Evolutionary conservation across 2,329 filamentous ascomycete genomes (phyloP).

Genomic region (Fusarium lateritium): DNA sequence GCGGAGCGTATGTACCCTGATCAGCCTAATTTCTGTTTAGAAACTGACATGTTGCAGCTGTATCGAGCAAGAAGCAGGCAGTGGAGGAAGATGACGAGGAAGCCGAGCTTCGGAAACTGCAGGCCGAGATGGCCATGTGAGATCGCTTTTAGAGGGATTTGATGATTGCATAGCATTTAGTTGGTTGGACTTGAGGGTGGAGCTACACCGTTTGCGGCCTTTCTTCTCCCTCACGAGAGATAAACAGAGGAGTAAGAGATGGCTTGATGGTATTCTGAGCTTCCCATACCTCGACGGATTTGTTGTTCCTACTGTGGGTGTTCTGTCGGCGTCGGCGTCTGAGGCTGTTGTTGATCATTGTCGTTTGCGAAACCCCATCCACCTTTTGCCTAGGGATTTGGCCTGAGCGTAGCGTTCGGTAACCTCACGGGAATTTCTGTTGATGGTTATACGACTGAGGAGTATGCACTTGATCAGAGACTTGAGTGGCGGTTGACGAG

Average conservation of each 20-base stretch:
- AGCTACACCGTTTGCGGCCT: conserved; percentile 19
- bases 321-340: conserved; percentile 55
- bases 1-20: conserved; percentile 76
- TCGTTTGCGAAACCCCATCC: conserved; percentile 39
- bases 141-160: conserved; percentile 21
- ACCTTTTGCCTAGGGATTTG: conserved; percentile 35
- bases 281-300: conserved; percentile 36
- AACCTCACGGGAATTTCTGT: conserved; percentile 1
- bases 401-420: conserved; percentile 22
- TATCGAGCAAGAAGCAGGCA: conserved; percentile 58
- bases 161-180: conserved; percentile 48
- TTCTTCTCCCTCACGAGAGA: conserved; percentile 21
- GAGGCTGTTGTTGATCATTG: conserved; percentile 46
- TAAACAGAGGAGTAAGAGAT: conserved; percentile 36
- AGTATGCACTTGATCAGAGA: neutral
- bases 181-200: conserved; percentile 35
- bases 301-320: conserved; percentile 45
- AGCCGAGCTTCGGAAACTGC: conserved; percentile 91
- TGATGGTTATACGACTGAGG: conserved; percentile 6
- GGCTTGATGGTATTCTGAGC: conserved; percentile 27
- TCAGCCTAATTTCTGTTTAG: neutral
- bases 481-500: conserved; percentile 21
- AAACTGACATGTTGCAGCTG: conserved; percentile 48
- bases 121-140: conserved; percentile 98
- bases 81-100: conserved; percentile 93